Evolutionary conservation across 257 asterid genomes (phyloP), one percentile per base, ranked within the genome.

Genomic region (Solanum piurae): DNA sequence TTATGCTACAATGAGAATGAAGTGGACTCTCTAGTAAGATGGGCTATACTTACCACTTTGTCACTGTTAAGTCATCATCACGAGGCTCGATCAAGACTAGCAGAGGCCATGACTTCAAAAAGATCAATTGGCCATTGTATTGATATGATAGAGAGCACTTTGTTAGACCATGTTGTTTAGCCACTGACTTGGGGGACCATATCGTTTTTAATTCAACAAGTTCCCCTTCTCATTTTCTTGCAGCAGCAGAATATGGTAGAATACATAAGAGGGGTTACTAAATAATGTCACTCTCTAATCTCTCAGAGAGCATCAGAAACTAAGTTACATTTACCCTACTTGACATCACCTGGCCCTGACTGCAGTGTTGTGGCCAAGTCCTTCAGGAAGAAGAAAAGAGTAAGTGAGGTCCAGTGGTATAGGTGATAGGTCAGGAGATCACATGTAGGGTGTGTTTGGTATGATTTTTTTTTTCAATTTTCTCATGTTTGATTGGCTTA

Each of bases 111-210:
- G 98, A 88, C 93, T 36, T 76, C 40, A 88, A 93, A 93, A 88
- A 90, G 89, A 89, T 94, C 98, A 16, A 91, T 95, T 83, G 95
- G 98, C 31, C 91, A 76, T 88, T 94, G 98, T 89, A 91, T 95
- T 21, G 92, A 93, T 75, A 79, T 90, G 25, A 89, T 95, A 80
- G 98, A 95, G 90, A 84, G 44, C 83, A 75, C 91, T 38, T 60
- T 92, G 83, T 75, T 33, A 75, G 52, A 3, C 31, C 55, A 75
- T 38, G 20, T 9, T 46, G 55, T 75, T 37, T 75, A 37, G 55
- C 55, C 83, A 5, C 33, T 23, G 5, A 75, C 55, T 36, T 74
- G 25, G 42, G 79, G 79, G 79, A 72, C 12, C 40, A 31, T 69
- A 29, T 14, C 13, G 18, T 31, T 69, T 69, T 69, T 14, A 72